Conservation (phyloP, 163 green algal species). For the Coccomyxa subellipsoidea region DNA sequence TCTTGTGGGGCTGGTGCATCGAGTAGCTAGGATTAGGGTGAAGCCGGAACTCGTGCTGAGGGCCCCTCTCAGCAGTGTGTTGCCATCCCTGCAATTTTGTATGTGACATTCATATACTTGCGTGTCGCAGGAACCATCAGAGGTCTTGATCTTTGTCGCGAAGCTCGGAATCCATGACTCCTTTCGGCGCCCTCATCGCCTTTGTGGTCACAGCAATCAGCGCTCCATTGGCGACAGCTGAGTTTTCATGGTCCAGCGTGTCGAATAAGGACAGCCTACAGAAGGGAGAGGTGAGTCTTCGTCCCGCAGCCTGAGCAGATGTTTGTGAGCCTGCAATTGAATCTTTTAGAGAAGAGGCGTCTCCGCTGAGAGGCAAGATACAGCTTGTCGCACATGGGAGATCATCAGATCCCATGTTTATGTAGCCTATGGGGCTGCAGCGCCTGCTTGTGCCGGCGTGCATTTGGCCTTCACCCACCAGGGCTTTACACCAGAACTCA, state of each 20-base stretch:
- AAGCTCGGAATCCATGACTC: not conserved
- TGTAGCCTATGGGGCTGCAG: no score
- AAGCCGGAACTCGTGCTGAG: not conserved
- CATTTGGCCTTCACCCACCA: not conserved
- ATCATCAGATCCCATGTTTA: no score
- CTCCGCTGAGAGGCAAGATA: no score
- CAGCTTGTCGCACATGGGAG: no score
- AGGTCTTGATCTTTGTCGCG: not conserved
- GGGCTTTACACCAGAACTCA: no score
- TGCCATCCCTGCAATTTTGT: not conserved
- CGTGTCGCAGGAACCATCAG: not conserved
- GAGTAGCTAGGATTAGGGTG: not conserved
- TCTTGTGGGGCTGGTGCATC: not conserved
- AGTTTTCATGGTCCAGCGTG: not conserved
- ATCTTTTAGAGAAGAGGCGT: no score
- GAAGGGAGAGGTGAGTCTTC: not conserved
- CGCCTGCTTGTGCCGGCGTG: not conserved
- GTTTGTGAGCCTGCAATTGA: no score
- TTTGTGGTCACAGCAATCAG: not conserved
- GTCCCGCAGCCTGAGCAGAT: not conserved
- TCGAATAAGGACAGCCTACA: not conserved
- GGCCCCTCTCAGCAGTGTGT: not conserved
- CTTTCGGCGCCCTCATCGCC: not conserved
- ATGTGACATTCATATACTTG: not conserved
- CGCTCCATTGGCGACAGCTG: not conserved